These are phyloP conservation scores for Colletotrichum sp. DNA, from an alignment of 2,329 filamentous ascomycete species.

Conservation along the genomic window DNA sequence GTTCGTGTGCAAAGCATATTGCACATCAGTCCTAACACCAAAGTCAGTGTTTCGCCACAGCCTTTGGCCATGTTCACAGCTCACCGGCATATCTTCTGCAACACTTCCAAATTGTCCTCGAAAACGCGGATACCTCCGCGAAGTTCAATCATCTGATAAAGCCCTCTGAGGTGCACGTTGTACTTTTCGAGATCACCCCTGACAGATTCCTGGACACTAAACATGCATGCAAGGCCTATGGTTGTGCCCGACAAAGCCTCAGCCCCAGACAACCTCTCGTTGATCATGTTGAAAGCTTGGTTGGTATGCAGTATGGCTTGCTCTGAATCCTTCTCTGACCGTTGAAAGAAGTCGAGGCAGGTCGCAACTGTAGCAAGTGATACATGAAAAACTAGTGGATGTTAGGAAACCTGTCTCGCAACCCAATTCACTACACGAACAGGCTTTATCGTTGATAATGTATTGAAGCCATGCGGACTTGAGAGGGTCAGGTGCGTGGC, in stretches of 20 bases:
- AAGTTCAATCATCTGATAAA: not conserved
- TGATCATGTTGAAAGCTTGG: not conserved
- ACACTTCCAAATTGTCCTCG: not conserved
- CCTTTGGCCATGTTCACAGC: not conserved
- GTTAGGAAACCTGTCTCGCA: rapidly evolving
- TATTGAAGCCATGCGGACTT: not conserved
- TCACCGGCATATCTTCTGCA: not conserved
- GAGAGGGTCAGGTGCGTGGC: not conserved
- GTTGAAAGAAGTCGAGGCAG: not conserved
- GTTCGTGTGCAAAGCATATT: not conserved
- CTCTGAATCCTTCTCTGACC: not conserved
- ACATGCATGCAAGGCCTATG: not conserved
- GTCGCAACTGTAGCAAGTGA: not conserved
- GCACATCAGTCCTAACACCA: not conserved
- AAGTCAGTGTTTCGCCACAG: rapidly evolving
- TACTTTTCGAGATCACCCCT: not conserved
- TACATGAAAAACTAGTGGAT: not conserved
- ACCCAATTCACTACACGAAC: not conserved
- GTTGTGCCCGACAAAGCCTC: not conserved
- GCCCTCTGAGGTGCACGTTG: not conserved
- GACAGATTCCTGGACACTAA: not conserved
- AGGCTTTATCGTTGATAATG: not conserved
- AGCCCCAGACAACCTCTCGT: not conserved
- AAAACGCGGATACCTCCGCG: not conserved
- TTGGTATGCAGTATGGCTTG: not conserved